phyloP scores from a whole-genome alignment of 1,139 yeast genomes.

The Zygosaccharomyces sapae region DNA sequence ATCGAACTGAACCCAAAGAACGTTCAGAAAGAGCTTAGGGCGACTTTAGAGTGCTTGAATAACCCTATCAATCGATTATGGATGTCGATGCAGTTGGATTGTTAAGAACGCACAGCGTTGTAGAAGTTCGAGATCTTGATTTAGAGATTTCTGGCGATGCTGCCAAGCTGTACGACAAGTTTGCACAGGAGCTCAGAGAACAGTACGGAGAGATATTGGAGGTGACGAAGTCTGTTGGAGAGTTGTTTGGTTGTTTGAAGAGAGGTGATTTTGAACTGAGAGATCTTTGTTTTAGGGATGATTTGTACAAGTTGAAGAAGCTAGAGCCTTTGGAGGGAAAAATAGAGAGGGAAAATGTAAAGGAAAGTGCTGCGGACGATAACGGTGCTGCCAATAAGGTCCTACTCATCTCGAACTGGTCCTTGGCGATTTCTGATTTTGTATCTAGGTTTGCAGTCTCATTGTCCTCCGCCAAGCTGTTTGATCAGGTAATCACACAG shows the following conservation, averaged over 20 bases:
- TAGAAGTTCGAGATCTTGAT: constrained; percentile 22
- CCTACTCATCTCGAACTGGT: constrained; percentile 20
- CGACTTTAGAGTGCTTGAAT: not conserved
- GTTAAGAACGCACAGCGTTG: constrained; percentile 17
- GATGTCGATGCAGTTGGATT: constrained; percentile 9
- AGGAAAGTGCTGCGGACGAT: not conserved
- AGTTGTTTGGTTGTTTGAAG: constrained; percentile 18
- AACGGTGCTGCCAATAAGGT: constrained; percentile 4
- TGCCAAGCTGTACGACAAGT: constrained; percentile 19
- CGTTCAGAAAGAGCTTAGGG: not conserved
- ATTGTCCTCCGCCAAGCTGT: constrained; percentile 12
- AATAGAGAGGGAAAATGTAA: not conserved
- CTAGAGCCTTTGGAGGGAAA: constrained; percentile 6
- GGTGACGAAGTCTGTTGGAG: constrained; percentile 23
- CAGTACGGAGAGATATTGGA: constrained; percentile 26
- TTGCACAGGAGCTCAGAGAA: constrained; percentile 20
- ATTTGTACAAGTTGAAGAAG: constrained; percentile 23
- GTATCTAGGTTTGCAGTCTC: constrained; percentile 16
- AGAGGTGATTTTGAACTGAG: constrained; percentile 25
- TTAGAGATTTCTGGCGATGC: constrained; percentile 19
- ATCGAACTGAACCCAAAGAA: not conserved
- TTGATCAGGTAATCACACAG: constrained; percentile 11
- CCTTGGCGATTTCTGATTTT: constrained; percentile 20
- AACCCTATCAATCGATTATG: not conserved
- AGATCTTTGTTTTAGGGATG: constrained; percentile 33